Base-by-base conservation (phyloP, 108 stramenopile species). In the Cyclotella atomus region DNA sequence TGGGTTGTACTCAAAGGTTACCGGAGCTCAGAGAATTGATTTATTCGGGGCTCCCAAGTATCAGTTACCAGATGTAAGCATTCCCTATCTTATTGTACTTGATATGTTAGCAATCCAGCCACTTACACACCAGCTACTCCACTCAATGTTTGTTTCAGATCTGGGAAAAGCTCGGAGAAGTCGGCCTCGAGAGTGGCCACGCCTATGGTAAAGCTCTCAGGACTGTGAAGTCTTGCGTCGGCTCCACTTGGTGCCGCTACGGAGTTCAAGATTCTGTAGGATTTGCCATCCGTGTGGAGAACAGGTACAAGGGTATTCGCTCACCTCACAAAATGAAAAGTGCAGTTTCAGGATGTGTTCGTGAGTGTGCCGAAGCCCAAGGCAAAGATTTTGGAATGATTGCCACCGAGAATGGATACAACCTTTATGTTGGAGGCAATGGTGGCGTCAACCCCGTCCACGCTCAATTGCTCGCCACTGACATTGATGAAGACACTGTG, bases 321-420 rank as follows among this genome's bases (percentile, higher is more conserved):
- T 93, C 96, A 15, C 96, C 96, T 5, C 96, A 97, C 79, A 97
- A 97, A 87, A 85, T 95, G 76, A 97, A 97, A 86, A 85, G 88
- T 64, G 96, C 70, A 2, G 96, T 97, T 16, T 88, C 86, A 54
- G 96, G 96, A 38, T 97, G 96, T 72, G 87, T 88, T 41, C 90
- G 96, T 28, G 96, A 97, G 68, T 97, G 96, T 80, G 93, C 96
- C 17, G 96, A 97, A 82, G 96, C 96, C 15, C 88, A 93, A 84
- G 61, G 88, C 17, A 97, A 97, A 70, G 96, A 97, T 83, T 97
- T 95, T 54, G 96, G 96, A 10, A 82, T 97, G 82, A 94, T 97
- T 55, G 96, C 96, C 3, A 97, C 96, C 4, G 96, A 97, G 73
- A 87, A 93, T 44, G 96, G 96, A 8, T 97, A 97, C 86, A 95